These are phyloP conservation scores for Penicillium diatomitis DNA, from an alignment of 495 filamentous ascomycete species.

Conservation along the genomic window DNA sequence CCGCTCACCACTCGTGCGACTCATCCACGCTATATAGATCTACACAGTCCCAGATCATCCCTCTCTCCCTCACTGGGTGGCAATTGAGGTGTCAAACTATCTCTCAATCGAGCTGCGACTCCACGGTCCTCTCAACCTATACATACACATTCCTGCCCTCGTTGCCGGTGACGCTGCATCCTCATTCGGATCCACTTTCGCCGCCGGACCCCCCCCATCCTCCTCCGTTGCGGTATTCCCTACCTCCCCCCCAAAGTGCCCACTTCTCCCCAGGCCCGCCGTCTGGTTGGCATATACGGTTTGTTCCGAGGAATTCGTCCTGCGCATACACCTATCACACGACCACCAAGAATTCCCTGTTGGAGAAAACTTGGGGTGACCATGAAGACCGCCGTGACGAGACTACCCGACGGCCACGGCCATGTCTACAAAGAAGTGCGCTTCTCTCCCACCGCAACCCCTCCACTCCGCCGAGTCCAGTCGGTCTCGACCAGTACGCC, in stretches of 20 bases:
- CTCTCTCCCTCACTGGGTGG: no score
- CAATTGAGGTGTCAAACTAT: no score
- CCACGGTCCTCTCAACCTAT: no score
- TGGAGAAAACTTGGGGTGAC: background rate
- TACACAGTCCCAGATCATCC: no score
- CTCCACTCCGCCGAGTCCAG: conserved; percentile 26
- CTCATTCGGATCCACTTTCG: background rate
- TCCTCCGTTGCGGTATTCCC: conserved; percentile 1
- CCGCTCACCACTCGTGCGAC: no score
- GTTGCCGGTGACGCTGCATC: background rate
- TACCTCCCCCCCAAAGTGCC: background rate
- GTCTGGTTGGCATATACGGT: background rate
- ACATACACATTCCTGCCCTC: no score
- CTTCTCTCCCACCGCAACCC: conserved; percentile 36
- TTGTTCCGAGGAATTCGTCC: background rate
- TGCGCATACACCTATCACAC: background rate
- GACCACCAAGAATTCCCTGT: background rate
- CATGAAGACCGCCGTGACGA: conserved; percentile 25
- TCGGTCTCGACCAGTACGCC: conserved; percentile 29
- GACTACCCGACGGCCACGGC: conserved; percentile 29
- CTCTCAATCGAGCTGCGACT: no score
- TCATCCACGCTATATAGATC: no score
- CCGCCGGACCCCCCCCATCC: no score
- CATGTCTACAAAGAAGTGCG: conserved; percentile 41
- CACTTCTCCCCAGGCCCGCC: background rate